Conservation (phyloP, 768 basidiomycete genomes). For the Hypholoma sublateritium region DNA sequence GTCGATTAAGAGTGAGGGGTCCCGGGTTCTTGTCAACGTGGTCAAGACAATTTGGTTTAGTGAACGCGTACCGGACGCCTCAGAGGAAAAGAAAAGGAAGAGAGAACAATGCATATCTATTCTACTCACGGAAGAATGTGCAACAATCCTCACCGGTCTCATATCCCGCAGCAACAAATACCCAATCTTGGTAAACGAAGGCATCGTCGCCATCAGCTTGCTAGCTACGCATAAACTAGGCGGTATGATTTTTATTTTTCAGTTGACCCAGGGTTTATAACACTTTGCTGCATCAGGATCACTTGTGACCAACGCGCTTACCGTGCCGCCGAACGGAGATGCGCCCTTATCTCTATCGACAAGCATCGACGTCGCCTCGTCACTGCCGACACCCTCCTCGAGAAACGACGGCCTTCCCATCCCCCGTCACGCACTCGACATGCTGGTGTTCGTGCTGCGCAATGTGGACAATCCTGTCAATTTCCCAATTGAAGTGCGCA, state of each 20-base stretch:
- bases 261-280: background rate
- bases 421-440: slow-evolving; percentile 64
- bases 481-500: slow-evolving; percentile 74
- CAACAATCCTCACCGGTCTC: slow-evolving; percentile 65
- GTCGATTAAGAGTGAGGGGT: slow-evolving; percentile 86
- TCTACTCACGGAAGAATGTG: slow-evolving; percentile 53
- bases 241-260: slow-evolving; percentile 37
- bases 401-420: slow-evolving; percentile 37
- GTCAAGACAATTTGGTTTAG: slow-evolving; percentile 75
- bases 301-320: slow-evolving; percentile 61
- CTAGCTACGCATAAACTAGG: slow-evolving; percentile 65
- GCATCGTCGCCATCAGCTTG: slow-evolving; percentile 78
- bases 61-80: slow-evolving; percentile 30
- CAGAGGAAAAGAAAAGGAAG: slow-evolving; percentile 43
- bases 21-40: slow-evolving; percentile 84
- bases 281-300: slow-evolving; percentile 39
- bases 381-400: slow-evolving; percentile 44
- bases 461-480: slow-evolving; percentile 54
- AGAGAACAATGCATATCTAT: slow-evolving; percentile 52
- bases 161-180: slow-evolving; percentile 78
- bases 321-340: slow-evolving; percentile 38
- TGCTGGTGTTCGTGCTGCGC: slow-evolving; percentile 61
- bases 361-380: slow-evolving; percentile 46
- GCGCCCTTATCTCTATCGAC: slow-evolving; percentile 39
- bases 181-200: slow-evolving; percentile 87